phyloP scores from a whole-genome alignment of 495 filamentous ascomycete species.

The Xylaria intraflava region DNA sequence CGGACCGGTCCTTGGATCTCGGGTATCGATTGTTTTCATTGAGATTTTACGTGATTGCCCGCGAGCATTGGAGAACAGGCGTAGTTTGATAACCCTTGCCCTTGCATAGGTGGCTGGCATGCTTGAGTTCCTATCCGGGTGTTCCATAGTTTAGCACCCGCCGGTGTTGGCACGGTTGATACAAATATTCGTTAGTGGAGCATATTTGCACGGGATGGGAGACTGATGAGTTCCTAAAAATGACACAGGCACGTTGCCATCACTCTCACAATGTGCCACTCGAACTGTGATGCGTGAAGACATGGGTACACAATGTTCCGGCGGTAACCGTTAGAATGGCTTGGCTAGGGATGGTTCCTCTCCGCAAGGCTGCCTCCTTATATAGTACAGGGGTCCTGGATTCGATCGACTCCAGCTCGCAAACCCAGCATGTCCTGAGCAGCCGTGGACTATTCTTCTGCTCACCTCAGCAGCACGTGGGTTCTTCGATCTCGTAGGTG shows the following conservation, averaged over 20 bases:
- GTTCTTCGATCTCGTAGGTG: constrained; percentile 14
- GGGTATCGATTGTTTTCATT: constrained; percentile 9
- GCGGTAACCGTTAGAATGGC: neutral
- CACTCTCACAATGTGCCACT: neutral
- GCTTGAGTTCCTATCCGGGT: neutral
- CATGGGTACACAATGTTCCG: neutral
- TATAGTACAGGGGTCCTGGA: neutral
- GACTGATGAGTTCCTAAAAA: neutral
- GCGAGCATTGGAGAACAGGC: constrained; percentile 34
- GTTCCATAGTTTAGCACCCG: constrained; percentile 3
- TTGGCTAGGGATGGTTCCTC: neutral
- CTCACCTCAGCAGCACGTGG: constrained; percentile 3
- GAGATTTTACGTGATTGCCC: constrained; percentile 4
- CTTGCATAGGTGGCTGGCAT: constrained; percentile 11
- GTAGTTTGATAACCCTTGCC: constrained; percentile 21
- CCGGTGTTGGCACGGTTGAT: neutral
- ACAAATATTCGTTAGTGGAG: constrained; percentile 2
- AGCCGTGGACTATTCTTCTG: neutral
- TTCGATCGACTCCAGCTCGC: neutral
- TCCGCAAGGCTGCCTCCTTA: neutral
- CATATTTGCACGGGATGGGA: constrained; percentile 5
- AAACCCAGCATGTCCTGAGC: constrained; percentile 9
- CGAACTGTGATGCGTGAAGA: neutral
- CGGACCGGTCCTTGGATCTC: constrained; percentile 2
- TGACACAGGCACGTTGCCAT: constrained; percentile 5